These are phyloP conservation scores for Daldinia vernicosa DNA, from an alignment of 495 filamentous ascomycete species.

Conservation along the genomic window DNA sequence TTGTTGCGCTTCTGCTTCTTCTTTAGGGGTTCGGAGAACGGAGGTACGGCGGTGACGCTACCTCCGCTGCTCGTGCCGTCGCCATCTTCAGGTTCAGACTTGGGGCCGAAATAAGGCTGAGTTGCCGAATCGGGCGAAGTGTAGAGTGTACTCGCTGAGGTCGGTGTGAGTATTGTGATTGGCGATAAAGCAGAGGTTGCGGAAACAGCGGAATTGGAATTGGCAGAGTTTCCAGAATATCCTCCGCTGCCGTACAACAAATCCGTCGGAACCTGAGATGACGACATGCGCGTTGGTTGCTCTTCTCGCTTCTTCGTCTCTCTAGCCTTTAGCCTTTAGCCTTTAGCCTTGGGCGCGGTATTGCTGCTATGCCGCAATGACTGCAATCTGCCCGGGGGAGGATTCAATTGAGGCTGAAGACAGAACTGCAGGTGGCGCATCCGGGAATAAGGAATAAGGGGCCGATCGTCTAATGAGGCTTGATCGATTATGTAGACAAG, in stretches of 20 bases:
- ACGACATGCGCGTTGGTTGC: conserved; percentile 49
- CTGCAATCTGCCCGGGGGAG: conserved; percentile 23
- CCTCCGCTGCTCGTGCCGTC: conserved; percentile 39
- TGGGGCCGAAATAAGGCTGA: conserved; percentile 41
- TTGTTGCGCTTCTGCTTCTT: conserved; percentile 81
- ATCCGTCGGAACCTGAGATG: conserved; percentile 44
- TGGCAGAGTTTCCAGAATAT: conserved; percentile 29
- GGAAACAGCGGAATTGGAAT: conserved; percentile 13
- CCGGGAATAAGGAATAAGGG: conserved; percentile 44
- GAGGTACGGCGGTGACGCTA: conserved; percentile 44
- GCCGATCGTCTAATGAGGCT: conserved; percentile 31
- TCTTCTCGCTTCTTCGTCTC: not conserved
- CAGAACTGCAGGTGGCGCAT: conserved; percentile 40
- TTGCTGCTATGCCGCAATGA: not conserved
- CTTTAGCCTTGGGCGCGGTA: not conserved
- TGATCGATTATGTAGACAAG: conserved; percentile 40
- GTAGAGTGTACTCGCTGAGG: conserved; percentile 52
- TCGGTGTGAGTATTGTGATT: conserved; percentile 45
- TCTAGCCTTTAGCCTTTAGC: conserved; percentile 19
- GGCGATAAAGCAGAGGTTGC: conserved; percentile 37
- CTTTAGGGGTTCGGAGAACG: conserved; percentile 50
- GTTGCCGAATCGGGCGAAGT: conserved; percentile 49
- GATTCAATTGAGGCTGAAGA: conserved; percentile 45
- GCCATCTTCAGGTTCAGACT: conserved; percentile 48
- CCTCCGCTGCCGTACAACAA: conserved; percentile 49